phyloP scores from a whole-genome alignment of 1,284 basidiomycete species.

The Cutaneotrichosporon spelunceum region DNA sequence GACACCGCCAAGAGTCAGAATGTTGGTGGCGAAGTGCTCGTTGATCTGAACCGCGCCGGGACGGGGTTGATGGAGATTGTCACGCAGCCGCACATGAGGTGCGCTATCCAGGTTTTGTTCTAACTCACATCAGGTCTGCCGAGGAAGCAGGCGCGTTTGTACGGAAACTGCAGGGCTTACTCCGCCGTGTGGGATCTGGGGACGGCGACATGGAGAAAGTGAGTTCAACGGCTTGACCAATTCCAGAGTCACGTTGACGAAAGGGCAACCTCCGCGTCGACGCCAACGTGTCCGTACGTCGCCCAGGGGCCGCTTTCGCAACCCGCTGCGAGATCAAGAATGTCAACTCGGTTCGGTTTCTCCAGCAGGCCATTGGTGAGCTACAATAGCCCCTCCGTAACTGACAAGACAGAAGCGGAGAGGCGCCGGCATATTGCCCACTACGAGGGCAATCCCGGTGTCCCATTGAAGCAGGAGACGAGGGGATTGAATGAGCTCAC shows the following conservation, averaged over 20 bases:
- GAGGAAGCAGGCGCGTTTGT: constrained; percentile 92
- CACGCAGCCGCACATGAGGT: constrained; percentile 88
- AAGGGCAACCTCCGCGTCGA: constrained; percentile 92
- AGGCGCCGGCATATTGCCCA: constrained; percentile 43
- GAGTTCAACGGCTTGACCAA: constrained; percentile 6
- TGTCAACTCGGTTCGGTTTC: constrained; percentile 84
- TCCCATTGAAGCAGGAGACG: constrained; percentile 68
- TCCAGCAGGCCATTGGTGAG: constrained; percentile 80
- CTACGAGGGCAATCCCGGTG: constrained; percentile 29
- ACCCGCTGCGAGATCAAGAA: constrained; percentile 98
- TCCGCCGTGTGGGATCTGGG: constrained; percentile 79
- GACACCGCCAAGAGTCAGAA: constrained; percentile 92
- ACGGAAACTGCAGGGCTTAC: constrained; percentile 71
- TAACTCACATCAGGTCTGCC: constrained; percentile 61
- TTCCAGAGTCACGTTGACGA: neutral
- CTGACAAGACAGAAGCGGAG: constrained; percentile 58
- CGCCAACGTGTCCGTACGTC: constrained; percentile 88
- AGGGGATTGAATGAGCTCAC: constrained; percentile 82
- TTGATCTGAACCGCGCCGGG: constrained; percentile 91
- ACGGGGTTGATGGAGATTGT: constrained; percentile 93
- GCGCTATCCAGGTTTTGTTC: constrained; percentile 21
- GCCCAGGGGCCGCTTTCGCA: constrained; percentile 63
- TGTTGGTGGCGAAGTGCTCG: constrained; percentile 60
- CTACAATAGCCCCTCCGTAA: constrained; percentile 12
- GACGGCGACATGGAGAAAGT: constrained; percentile 98